Percentiles rank a stretch among this genome's conserved stretches.
These are phyloP conservation scores for Caryocar brasiliense DNA, from an alignment of 441 rosid species.

Conservation along the genomic window DNA sequence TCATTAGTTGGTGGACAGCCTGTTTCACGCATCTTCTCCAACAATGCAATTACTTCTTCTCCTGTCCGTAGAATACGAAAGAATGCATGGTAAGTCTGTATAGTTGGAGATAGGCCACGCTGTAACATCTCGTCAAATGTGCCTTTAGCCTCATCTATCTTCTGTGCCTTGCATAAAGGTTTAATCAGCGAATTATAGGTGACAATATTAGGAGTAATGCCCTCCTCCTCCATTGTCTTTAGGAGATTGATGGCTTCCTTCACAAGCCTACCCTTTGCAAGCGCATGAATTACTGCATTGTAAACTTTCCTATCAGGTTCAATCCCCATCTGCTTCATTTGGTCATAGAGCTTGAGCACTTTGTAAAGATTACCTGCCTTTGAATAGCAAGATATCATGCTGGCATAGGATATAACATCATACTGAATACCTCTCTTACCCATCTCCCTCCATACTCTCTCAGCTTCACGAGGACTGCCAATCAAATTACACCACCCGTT, in stretches of 20 bases:
- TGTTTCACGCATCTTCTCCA: conserved; percentile 58
- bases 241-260: conserved; percentile 52
- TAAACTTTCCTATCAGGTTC: conserved; percentile 79
- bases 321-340: conserved; percentile 49
- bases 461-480: conserved; percentile 63
- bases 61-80: conserved; percentile 46
- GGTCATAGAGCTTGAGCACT: conserved; percentile 59
- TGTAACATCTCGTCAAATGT: conserved; percentile 63
- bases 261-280: conserved; percentile 63
- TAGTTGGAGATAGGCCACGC: conserved; percentile 42
- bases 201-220: conserved; percentile 50
- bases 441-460: conserved; percentile 85
- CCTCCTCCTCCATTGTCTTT: conserved; percentile 69
- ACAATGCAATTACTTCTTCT: conserved; percentile 64
- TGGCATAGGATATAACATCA: conserved; percentile 65
- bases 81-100: conserved; percentile 74
- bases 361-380: conserved; percentile 54
- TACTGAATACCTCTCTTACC: conserved; percentile 40
- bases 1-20: conserved; percentile 64
- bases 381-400: conserved; percentile 73
- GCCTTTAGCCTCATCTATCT: conserved; percentile 47
- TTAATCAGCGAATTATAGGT: conserved; percentile 76
- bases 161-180: conserved; percentile 64
- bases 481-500: conserved; percentile 88
- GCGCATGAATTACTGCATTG: conserved; percentile 72